These are phyloP conservation scores for Hymenochaete sp. DNA, from an alignment of 1,284 basidiomycete genomes.

Conservation along the genomic window DNA sequence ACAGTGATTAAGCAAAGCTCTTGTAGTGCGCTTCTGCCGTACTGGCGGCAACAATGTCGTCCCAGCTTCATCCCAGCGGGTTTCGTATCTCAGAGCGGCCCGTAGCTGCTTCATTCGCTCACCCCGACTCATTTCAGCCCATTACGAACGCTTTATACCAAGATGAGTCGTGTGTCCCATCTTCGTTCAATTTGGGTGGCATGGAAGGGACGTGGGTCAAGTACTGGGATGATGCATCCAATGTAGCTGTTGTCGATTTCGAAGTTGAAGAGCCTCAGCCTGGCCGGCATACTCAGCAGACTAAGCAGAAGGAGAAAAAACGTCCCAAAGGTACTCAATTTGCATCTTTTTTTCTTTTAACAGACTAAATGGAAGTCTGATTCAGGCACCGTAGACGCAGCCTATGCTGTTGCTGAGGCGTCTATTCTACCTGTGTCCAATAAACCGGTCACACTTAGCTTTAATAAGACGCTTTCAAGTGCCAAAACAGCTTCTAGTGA, in stretches of 20 bases:
- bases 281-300: conserved; percentile 25
- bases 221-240: conserved; percentile 78
- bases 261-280: conserved; percentile 60
- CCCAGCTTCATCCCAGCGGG: conserved; percentile 75
- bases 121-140: conserved; percentile 77
- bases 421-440: conserved; percentile 63
- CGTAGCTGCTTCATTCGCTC: conserved; percentile 83
- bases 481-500: conserved; percentile 3
- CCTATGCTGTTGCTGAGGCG: conserved; percentile 34
- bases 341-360: conserved; percentile 16
- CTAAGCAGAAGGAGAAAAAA: conserved; percentile 49
- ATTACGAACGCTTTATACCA: conserved; percentile 60
- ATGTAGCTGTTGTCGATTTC: conserved; percentile 65
- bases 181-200: conserved; percentile 58
- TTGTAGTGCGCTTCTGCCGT: conserved; percentile 60
- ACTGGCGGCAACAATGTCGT: conserved; percentile 72
- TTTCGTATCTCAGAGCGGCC: conserved; percentile 82
- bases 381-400: conserved; percentile 17
- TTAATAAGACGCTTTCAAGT: conserved; percentile 45
- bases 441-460: conserved; percentile 69
- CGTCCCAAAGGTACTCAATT: conserved; percentile 25
- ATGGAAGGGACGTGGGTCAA: conserved; percentile 62
- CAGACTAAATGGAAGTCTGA: conserved; percentile 17
- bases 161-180: conserved; percentile 64
- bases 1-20: conserved; percentile 15